These are phyloP conservation scores for Trichophyton mentagrophytes DNA, from an alignment of 2,329 filamentous ascomycete species.

Conservation along the genomic window DNA sequence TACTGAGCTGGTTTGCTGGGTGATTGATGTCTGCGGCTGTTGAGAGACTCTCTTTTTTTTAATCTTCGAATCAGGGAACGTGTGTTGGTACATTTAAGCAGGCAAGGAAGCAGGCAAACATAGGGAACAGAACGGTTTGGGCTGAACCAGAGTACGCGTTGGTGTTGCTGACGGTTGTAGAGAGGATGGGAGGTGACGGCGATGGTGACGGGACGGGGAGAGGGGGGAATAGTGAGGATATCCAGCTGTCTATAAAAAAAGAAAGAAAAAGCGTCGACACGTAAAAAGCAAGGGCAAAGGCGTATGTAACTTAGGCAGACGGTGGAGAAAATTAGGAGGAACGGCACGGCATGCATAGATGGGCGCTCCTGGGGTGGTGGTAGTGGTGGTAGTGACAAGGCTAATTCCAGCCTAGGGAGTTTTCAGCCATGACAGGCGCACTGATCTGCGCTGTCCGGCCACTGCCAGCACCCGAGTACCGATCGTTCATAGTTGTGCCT, in stretches of 20 bases:
- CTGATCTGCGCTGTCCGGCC: slow-evolving; percentile 64
- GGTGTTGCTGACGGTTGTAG: too few species aligned
- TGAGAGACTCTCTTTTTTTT: not conserved
- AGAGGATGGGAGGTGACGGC: too few species aligned
- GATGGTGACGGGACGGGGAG: not conserved
- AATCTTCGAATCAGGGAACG: not conserved
- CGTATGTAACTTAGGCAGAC: not conserved
- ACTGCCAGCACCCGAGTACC: slow-evolving; percentile 52
- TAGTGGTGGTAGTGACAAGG: not conserved
- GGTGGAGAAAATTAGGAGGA: not conserved
- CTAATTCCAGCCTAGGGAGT: slow-evolving; percentile 93
- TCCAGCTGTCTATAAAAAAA: not conserved
- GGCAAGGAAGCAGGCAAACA: too few species aligned
- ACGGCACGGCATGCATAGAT: not conserved
- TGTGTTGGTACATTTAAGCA: not conserved
- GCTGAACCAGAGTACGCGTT: not conserved
- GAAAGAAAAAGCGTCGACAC: slow-evolving; percentile 1
- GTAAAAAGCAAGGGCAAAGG: not conserved
- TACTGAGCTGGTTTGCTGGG: not conserved
- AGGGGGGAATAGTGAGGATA: not conserved
- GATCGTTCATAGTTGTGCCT: slow-evolving; percentile 35
- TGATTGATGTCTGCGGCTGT: not conserved
- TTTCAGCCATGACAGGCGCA: slow-evolving; percentile 81
- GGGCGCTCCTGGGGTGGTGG: not conserved
- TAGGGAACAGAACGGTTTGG: not conserved